Conservation (phyloP, 768 basidiomycete species). For the Epithele typhae region DNA sequence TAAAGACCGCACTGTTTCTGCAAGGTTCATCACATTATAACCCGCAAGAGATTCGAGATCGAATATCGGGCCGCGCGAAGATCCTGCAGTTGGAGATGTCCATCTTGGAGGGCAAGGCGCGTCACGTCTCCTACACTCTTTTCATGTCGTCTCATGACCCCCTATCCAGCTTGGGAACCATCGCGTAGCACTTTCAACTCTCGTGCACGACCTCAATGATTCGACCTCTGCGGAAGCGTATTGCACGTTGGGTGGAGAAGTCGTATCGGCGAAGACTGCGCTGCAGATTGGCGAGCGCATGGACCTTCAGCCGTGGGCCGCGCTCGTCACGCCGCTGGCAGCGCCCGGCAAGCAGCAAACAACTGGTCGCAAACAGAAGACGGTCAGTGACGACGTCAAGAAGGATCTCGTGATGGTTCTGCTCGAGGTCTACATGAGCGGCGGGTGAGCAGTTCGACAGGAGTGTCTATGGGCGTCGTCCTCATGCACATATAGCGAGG, state of each 20-base stretch:
- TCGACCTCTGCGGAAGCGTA: slow-evolving; percentile 78
- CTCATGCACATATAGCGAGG: slow-evolving; percentile 34
- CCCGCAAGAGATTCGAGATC: slow-evolving; percentile 37
- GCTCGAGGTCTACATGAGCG: slow-evolving; percentile 78
- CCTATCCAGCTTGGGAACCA: slow-evolving; percentile 49
- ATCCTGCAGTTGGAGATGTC: slow-evolving; percentile 70
- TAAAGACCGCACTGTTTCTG: slow-evolving; percentile 76
- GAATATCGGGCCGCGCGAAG: slow-evolving; percentile 44
- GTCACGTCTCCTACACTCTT: slow-evolving; percentile 7
- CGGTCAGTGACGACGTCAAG: slow-evolving; percentile 46
- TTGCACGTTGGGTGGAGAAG: slow-evolving; percentile 74
- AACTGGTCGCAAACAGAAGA: slow-evolving; percentile 23
- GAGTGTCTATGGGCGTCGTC: neutral
- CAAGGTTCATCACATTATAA: slow-evolving; percentile 75
- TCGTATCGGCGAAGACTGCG: slow-evolving; percentile 60
- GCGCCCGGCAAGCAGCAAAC: slow-evolving; percentile 23
- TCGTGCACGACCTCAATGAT: slow-evolving; percentile 72
- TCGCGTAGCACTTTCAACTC: slow-evolving; percentile 54
- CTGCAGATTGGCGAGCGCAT: slow-evolving; percentile 45
- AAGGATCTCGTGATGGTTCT: slow-evolving; percentile 63
- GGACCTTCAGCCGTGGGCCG: slow-evolving; percentile 52
- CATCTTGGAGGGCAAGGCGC: slow-evolving; percentile 75
- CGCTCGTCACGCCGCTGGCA: slow-evolving; percentile 36
- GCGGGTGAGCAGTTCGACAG: slow-evolving; percentile 60
- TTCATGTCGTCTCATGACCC: neutral